Conservation (phyloP, 129 eudicot genomes). For the Pseudognaphalium luteoalbum region DNA sequence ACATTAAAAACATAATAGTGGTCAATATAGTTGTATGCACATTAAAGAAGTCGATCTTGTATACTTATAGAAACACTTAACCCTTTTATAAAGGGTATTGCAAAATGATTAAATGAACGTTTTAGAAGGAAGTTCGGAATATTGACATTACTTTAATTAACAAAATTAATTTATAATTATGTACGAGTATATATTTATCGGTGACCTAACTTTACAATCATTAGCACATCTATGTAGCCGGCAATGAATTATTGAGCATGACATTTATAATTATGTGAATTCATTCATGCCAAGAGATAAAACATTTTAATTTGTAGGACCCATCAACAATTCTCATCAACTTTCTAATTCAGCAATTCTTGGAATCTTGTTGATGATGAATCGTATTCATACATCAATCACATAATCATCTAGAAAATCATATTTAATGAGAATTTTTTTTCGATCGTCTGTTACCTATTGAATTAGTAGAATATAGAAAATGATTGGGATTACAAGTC, state of each 20-base stretch:
- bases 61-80: too few species aligned
- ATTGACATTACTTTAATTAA: background rate
- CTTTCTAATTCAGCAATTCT: slow-evolving; percentile 55
- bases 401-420: background rate
- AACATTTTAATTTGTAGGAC: slow-evolving; percentile 24
- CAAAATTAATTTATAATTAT: background rate
- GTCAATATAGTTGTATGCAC: too few species aligned
- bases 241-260: slow-evolving; percentile 48
- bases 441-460: too few species aligned
- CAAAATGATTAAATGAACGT: background rate
- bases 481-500: too few species aligned
- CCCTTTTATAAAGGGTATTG: too few species aligned
- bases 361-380: slow-evolving; percentile 45
- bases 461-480: too few species aligned
- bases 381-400: slow-evolving; percentile 42
- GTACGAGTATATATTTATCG: slow-evolving; percentile 31
- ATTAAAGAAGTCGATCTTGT: too few species aligned
- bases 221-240: slow-evolving; percentile 42
- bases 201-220: slow-evolving; percentile 58
- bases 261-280: slow-evolving; percentile 19
- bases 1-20: too few species aligned
- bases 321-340: slow-evolving; percentile 32
- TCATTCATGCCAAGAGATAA: slow-evolving; percentile 19
- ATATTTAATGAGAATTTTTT: too few species aligned
- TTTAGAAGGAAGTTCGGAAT: background rate